phyloP scores from a whole-genome alignment of 495 filamentous ascomycete species.

The Aspergillus baeticus region DNA sequence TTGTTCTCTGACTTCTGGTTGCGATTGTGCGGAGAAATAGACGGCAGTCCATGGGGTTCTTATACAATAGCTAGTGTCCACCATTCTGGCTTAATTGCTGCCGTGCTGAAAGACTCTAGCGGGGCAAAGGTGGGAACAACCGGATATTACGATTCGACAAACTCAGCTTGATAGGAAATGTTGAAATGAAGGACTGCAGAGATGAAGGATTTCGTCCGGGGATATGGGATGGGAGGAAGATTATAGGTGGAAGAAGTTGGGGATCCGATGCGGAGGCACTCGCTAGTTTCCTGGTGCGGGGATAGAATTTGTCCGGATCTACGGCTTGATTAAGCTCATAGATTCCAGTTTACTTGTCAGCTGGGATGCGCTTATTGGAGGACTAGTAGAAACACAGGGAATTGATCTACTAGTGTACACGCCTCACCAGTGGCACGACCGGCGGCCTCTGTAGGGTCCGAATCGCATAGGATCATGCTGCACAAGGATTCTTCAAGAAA shows the following conservation, averaged over 20 bases:
- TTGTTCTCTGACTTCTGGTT: background rate
- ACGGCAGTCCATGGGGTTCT: background rate
- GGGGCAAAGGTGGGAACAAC: background rate
- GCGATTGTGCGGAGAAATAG: background rate
- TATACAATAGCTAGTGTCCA: background rate
- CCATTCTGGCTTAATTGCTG: background rate
- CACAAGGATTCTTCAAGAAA: background rate
- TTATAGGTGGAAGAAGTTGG: constrained; percentile 20
- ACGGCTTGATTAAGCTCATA: background rate
- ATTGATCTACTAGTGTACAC: constrained; percentile 7
- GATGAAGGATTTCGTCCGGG: background rate
- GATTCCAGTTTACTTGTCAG: background rate
- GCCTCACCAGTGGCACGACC: constrained; percentile 12
- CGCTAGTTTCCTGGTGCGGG: background rate
- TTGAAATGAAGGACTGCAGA: background rate
- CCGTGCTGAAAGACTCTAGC: background rate
- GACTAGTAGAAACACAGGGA: background rate
- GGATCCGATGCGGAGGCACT: background rate
- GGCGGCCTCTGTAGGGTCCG: background rate
- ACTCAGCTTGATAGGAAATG: background rate
- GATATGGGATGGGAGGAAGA: background rate
- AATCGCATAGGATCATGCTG: background rate
- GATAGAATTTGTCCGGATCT: constrained; percentile 11
- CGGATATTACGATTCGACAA: background rate
- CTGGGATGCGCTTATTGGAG: background rate